These are phyloP conservation scores for Crithidia mellificae DNA, from an alignment of 208 protist genomes.

Conservation along the genomic window DNA sequence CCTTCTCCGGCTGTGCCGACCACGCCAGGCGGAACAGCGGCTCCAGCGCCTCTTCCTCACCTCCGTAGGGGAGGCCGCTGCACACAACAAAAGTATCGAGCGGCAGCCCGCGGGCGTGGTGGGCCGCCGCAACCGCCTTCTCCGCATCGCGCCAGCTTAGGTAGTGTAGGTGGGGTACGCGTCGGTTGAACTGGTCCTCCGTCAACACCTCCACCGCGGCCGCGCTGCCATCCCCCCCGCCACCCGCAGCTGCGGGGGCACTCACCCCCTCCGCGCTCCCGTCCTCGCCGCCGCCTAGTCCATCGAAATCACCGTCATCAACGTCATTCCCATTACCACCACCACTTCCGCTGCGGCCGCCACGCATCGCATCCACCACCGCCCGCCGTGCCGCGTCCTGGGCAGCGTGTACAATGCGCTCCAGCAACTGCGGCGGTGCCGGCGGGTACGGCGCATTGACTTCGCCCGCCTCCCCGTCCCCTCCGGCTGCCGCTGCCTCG, in stretches of 20 bases:
- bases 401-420: conserved; percentile 11
- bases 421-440: conserved; percentile 24
- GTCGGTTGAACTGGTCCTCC: conserved; percentile 94
- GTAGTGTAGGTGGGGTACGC: conserved; percentile 92
- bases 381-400: conserved; percentile 26
- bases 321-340: conserved; percentile 28
- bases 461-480: conserved; percentile 28
- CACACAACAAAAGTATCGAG: conserved; percentile 91
- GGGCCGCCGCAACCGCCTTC: conserved; percentile 81
- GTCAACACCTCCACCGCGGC: conserved; percentile 72
- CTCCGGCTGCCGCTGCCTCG: neutral
- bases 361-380: conserved; percentile 32
- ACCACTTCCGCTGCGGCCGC: conserved; percentile 15
- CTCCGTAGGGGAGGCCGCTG: conserved; percentile 89
- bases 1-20: conserved; percentile 41
- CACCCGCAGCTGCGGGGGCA: conserved; percentile 14
- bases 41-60: conserved; percentile 87
- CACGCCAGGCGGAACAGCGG: conserved; percentile 90
- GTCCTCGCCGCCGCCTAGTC: conserved; percentile 5
- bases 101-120: conserved; percentile 73
- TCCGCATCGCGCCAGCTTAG: conserved; percentile 92
- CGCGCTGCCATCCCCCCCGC: conserved; percentile 7
- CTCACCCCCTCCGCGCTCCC: conserved; percentile 36
- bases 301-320: too few relatives aligned
- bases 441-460: conserved; percentile 49